Evolutionary conservation across 2,329 filamentous ascomycete species (phyloP).

Genomic region (Pseudogymnoascus sp.): DNA sequence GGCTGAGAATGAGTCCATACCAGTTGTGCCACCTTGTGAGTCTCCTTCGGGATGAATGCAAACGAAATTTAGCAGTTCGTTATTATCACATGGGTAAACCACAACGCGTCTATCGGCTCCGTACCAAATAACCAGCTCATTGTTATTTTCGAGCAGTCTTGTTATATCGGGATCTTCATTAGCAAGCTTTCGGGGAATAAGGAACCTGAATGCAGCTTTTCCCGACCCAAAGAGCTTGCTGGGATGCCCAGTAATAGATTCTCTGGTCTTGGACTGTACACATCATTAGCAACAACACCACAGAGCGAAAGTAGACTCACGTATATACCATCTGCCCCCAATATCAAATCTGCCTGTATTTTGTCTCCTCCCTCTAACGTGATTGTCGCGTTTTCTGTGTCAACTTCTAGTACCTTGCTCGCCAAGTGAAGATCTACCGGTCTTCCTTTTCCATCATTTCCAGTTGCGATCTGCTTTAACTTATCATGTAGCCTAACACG

Average conservation of each 20-base stretch:
- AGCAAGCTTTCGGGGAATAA: constrained; percentile 18
- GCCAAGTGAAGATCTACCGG: constrained; percentile 33
- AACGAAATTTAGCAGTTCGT: constrained; percentile 40
- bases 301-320: constrained; percentile 28
- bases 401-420: constrained; percentile 36
- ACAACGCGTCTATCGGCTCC: constrained; percentile 36
- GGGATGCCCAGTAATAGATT: constrained; percentile 5
- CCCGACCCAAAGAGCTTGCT: constrained; percentile 13
- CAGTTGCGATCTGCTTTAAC: constrained; percentile 39
- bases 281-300: constrained; percentile 18
- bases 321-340: constrained; percentile 48
- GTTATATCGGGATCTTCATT: constrained; percentile 29
- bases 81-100: constrained; percentile 39
- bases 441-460: constrained; percentile 27
- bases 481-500: constrained; percentile 43
- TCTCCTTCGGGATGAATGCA: constrained; percentile 42
- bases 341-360: constrained; percentile 39
- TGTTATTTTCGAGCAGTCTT: constrained; percentile 24
- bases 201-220: constrained; percentile 18
- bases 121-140: constrained; percentile 33
- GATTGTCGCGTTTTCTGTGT: constrained; percentile 33
- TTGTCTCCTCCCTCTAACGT: constrained; percentile 37
- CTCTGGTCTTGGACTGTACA: constrained; percentile 10
- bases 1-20: neutral
- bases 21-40: constrained; percentile 24